Evolutionary conservation across 805 yeast species (phyloP), one percentile per base, ranked within the genome.

Genomic region (Helenozyma rhizophorensis): DNA sequence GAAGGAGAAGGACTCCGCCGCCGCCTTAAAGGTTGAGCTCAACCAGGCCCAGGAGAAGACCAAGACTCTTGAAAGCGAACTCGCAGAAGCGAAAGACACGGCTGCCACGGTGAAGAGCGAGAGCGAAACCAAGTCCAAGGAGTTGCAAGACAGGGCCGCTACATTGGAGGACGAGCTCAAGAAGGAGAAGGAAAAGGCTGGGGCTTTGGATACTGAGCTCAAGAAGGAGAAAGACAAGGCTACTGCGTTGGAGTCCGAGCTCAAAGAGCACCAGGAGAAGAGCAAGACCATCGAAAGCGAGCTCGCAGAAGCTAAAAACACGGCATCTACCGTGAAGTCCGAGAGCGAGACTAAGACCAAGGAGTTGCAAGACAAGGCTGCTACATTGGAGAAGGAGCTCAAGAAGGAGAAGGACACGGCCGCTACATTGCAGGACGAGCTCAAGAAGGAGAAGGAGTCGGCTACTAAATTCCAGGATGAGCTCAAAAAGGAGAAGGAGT

Each of bases 131-230:
- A n/a, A n/a, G n/a, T n/a, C n/a, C n/a, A n/a, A n/a, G n/a, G n/a
- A n/a, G n/a, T n/a, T n/a, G n/a, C n/a, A n/a, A n/a, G n/a, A n/a
- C n/a, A n/a, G n/a, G n/a, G n/a, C n/a, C n/a, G n/a, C 9, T 6
- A 12, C 27, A 9, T 34, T 34, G 38, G 24, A 26, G 21, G 28
- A 23, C 12, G 35, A 33, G 27, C 25, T 21, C 32, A 21, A 37
- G 19, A n/a, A 23, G 25, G 32, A 22, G 9, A 27, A 30, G 15
- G 26, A 18, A 12, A 14, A 17, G 21, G 13, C 28, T 6, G 29
- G 12, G n/a, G 33, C 25, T 4, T 28, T 25, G 15, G 18, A 32
- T 18, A 30, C 21, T 11, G 15, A 30, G 23, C 28, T 28, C 6
- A 32, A 27, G 4, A 32, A 23, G 3, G n/a, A 23, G 6, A 17